These are phyloP conservation scores for Didymella glomerata DNA, from an alignment of 2,329 filamentous ascomycete species.

Conservation along the genomic window DNA sequence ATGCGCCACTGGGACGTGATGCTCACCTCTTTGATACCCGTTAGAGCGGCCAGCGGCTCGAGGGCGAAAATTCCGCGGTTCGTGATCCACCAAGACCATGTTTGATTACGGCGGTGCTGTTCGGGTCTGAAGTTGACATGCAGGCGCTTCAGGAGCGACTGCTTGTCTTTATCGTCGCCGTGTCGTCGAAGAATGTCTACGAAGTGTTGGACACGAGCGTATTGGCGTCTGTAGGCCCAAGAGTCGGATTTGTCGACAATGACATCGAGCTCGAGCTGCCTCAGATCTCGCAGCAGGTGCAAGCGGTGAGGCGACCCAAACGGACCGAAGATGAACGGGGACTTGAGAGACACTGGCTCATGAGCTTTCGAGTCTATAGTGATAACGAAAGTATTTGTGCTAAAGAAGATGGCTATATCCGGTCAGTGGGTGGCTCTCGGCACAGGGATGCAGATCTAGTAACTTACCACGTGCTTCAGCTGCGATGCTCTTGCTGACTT, in stretches of 20 bases:
- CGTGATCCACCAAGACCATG: too few relatives aligned
- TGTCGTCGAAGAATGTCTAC: neutral
- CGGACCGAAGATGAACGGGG: neutral
- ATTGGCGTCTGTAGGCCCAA: neutral
- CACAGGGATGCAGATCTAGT: too few relatives aligned
- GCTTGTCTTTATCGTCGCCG: neutral
- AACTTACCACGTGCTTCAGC: neutral
- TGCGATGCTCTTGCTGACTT: neutral
- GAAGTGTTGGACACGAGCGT: neutral
- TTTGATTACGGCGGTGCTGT: too few relatives aligned
- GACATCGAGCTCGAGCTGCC: neutral
- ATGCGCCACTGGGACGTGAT: too few relatives aligned
- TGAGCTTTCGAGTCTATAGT: neutral
- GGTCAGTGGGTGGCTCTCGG: too few relatives aligned
- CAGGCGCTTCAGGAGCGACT: too few relatives aligned
- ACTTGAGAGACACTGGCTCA: neutral
- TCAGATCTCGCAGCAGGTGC: neutral
- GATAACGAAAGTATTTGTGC: too few relatives aligned
- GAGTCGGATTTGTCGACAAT: too few relatives aligned
- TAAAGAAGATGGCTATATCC: neutral
- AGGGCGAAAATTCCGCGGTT: too few relatives aligned
- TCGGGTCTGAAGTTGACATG: too few relatives aligned
- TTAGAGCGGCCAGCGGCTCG: too few relatives aligned
- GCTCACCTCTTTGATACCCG: too few relatives aligned
- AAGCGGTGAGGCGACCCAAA: neutral